phyloP scores from a whole-genome alignment of 129 eudicot species.

The Saussurea involucrata region DNA sequence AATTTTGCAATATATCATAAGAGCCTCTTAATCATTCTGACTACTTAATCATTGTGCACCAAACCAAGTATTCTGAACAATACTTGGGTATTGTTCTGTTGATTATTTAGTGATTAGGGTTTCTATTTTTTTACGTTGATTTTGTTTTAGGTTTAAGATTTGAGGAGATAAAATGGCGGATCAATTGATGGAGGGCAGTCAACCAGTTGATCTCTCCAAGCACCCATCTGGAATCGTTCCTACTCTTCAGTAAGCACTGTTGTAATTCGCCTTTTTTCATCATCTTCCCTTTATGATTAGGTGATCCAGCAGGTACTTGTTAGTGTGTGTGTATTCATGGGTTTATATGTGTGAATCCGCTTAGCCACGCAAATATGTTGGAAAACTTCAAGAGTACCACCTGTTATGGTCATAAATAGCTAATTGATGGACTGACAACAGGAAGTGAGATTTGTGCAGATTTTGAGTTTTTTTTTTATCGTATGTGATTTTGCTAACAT shows the following conservation, averaged over 20 bases:
- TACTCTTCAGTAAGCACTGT: constrained; percentile 71
- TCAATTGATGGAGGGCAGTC: constrained; percentile 76
- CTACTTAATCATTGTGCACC: too few relatives aligned
- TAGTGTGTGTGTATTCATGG: not conserved
- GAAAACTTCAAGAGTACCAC: not conserved
- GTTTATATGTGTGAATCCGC: not conserved
- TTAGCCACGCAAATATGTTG: not conserved
- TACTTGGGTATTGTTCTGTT: not conserved
- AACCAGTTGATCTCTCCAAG: constrained; percentile 78
- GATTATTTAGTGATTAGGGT: not conserved
- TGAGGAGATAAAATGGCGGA: constrained; percentile 55
- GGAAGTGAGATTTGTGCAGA: not conserved
- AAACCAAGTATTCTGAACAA: too few relatives aligned
- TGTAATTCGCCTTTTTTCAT: not conserved
- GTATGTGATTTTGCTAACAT: not conserved
- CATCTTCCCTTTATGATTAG: not conserved
- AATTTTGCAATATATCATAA: too few relatives aligned
- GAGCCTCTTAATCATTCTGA: too few relatives aligned
- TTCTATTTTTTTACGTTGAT: not conserved
- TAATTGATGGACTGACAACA: not conserved
- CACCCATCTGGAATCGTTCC: constrained; percentile 94
- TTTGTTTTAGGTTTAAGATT: constrained; percentile 7
- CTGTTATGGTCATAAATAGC: not conserved
- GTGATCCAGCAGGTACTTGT: not conserved
- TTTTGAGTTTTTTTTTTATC: not conserved